Percentiles rank a stretch among this genome's conserved stretches.
Conservation (phyloP, 2,329 filamentous ascomycete genomes). For the Endoconidiophora laricicola region DNA sequence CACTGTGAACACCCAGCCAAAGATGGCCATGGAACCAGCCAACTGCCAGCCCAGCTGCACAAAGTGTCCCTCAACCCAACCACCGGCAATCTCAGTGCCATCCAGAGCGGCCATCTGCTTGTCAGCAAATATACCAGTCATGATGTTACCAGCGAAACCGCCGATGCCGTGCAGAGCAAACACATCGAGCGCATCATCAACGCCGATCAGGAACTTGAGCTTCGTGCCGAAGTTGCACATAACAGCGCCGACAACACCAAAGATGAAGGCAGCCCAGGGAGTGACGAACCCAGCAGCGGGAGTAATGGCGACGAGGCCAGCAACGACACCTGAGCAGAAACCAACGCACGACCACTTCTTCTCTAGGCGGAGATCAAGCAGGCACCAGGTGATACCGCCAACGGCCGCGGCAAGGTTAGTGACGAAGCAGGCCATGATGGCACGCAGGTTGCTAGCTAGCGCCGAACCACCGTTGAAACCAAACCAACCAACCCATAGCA, state of each 20-base stretch:
- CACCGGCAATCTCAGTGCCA: slow-evolving; percentile 38
- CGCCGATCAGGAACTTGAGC: slow-evolving; percentile 54
- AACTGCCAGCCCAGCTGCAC: slow-evolving; percentile 56
- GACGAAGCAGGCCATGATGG: slow-evolving; percentile 76
- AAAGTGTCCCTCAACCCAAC: slow-evolving; percentile 56
- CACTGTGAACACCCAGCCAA: slow-evolving; percentile 49
- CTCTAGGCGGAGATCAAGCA: slow-evolving; percentile 82
- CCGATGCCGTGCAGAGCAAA: slow-evolving; percentile 81
- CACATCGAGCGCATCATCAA: slow-evolving; percentile 79
- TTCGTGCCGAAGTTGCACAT: slow-evolving; percentile 78
- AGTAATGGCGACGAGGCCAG: slow-evolving; percentile 74
- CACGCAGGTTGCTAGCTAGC: slow-evolving; percentile 65
- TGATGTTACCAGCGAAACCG: slow-evolving; percentile 62
- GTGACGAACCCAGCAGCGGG: slow-evolving; percentile 70
- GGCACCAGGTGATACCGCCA: slow-evolving; percentile 67
- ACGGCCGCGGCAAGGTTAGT: slow-evolving; percentile 76
- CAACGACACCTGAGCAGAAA: slow-evolving; percentile 80
- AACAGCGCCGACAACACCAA: slow-evolving; percentile 42
- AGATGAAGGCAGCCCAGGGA: slow-evolving; percentile 41
- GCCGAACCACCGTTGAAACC: slow-evolving; percentile 87
- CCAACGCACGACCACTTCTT: slow-evolving; percentile 87
- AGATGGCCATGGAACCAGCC: slow-evolving; percentile 47
- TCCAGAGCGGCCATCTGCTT: slow-evolving; percentile 59
- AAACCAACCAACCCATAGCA: slow-evolving; percentile 91
- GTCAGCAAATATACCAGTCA: slow-evolving; percentile 64